These are phyloP conservation scores for Talaromyces sp. DNA, from an alignment of 2,329 filamentous ascomycete genomes.

Conservation along the genomic window DNA sequence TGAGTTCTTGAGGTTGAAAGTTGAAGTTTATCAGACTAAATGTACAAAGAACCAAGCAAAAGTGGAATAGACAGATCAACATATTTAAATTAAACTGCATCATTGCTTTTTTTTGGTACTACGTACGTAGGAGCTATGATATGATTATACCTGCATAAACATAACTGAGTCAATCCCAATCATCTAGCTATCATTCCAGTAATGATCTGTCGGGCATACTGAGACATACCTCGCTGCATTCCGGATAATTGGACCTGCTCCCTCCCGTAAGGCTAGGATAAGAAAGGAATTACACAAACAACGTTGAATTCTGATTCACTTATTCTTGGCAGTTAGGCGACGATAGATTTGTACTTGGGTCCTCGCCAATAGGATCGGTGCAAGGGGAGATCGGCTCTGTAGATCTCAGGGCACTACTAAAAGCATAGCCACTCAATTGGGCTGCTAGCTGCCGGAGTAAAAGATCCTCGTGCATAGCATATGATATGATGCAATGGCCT, in stretches of 20 bases:
- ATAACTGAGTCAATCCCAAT: not conserved
- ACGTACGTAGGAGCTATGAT: not conserved
- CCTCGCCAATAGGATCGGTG: conserved; percentile 7
- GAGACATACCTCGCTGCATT: not conserved
- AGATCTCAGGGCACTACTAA: not conserved
- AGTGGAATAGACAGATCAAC: conserved; percentile 1
- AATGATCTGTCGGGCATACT: not conserved
- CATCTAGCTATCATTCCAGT: not conserved
- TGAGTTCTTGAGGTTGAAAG: not conserved
- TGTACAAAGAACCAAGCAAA: not conserved
- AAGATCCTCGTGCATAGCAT: not conserved
- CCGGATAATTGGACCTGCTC: not conserved
- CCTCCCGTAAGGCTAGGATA: not conserved
- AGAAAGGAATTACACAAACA: not conserved
- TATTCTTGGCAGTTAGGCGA: not conserved
- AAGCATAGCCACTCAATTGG: not conserved
- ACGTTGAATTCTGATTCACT: not conserved
- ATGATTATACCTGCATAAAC: not conserved
- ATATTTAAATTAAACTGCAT: not conserved
- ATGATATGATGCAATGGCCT: not conserved
- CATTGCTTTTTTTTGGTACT: not conserved
- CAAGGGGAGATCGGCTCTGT: conserved; percentile 1
- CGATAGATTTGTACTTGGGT: not conserved
- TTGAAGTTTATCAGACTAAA: not conserved
- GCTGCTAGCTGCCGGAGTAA: not conserved